These are phyloP conservation scores for Mucor mucedo DNA, from an alignment of 371 early-diverging fungal genomes.

Conservation along the genomic window DNA sequence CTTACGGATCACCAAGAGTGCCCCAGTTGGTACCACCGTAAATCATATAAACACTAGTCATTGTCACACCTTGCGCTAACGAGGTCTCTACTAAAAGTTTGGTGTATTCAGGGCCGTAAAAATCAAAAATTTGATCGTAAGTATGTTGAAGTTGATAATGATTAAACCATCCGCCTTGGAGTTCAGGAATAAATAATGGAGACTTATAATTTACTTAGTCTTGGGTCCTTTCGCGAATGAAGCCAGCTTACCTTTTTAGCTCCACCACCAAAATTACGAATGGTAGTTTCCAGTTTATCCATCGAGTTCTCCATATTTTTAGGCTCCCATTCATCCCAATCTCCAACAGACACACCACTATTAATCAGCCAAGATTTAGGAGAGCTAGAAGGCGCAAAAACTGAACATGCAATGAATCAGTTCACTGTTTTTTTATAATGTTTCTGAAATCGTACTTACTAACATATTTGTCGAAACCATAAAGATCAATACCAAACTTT, in stretches of 20 bases:
- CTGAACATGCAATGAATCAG: conserved; percentile 27
- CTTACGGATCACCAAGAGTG: conserved; percentile 76
- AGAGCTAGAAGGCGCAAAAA: conserved; percentile 67
- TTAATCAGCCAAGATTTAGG: conserved; percentile 62
- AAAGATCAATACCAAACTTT: conserved; percentile 78
- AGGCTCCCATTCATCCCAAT: conserved; percentile 71
- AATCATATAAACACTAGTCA: conserved; percentile 73
- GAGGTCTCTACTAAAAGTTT: conserved; percentile 64
- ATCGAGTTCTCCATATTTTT: conserved; percentile 60
- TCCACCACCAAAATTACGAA: conserved; percentile 75
- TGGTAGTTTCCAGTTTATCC: conserved; percentile 71
- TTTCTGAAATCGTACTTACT: conserved; percentile 43
- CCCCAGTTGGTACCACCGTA: conserved; percentile 92
- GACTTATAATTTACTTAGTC: conserved; percentile 37
- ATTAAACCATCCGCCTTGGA: conserved; percentile 87
- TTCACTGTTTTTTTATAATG: too few relatives aligned
- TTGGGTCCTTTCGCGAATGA: neutral
- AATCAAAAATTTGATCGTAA: conserved; percentile 74
- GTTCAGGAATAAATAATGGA: conserved; percentile 80
- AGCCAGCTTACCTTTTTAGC: conserved; percentile 55
- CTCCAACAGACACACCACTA: conserved; percentile 48
- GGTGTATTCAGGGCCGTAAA: conserved; percentile 77
- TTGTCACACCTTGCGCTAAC: conserved; percentile 75
- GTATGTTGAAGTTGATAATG: conserved; percentile 71
- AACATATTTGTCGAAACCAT: conserved; percentile 83